Evolutionary conservation across 2,329 filamentous ascomycete species (phyloP), one percentile per base, ranked within the genome.

Genomic region (Neofusicoccum sp.): DNA sequence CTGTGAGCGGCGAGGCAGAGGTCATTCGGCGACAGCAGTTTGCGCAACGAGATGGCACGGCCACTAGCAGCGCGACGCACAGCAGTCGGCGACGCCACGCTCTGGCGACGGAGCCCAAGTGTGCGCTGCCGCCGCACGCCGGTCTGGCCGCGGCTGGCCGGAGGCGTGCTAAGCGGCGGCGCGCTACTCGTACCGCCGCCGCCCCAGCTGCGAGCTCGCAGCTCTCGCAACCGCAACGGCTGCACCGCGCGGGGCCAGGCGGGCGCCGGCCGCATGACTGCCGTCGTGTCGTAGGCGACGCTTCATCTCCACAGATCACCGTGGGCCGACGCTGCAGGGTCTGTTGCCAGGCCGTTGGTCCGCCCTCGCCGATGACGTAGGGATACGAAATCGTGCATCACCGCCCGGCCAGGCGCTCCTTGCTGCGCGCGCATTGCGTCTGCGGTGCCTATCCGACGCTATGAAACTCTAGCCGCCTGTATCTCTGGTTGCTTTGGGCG

Each of bases 241-340:
- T 14, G 20, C 49, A 40, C 24, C 26, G 24, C 30, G 49, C 45
- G 28, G 9, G 45, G 28, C 45, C 28, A n/a, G 51, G 20, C 20
- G 20, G 20, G 20, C 20, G 20, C 20, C 20, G 20, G 20, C 20
- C 51, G 45, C 45, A 48, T 56, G 51, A 56, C 51, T 33, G n/a
- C 20, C 20, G 20, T 31, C 51, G 51, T 20, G 36, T 40, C 24
- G 36, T 41, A 36, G 49, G 38, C 51, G 38, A 40, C 51, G 51
- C 43, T 44, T 41, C 51, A 41, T 41, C 51, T 56, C 51, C 51
- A 56, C 51, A 56, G 51, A 56, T 56, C 38, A 56, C 28, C 51
- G 38, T 33, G 51, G 33, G 49, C 36, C 20, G 20, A 28, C 38
- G 24, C 51, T 56, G 51, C 51, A 56, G 51, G 51, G 51, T 56